These are phyloP conservation scores for Limonium bicolor DNA, from an alignment of 148 eudicot species.

Conservation along the genomic window DNA sequence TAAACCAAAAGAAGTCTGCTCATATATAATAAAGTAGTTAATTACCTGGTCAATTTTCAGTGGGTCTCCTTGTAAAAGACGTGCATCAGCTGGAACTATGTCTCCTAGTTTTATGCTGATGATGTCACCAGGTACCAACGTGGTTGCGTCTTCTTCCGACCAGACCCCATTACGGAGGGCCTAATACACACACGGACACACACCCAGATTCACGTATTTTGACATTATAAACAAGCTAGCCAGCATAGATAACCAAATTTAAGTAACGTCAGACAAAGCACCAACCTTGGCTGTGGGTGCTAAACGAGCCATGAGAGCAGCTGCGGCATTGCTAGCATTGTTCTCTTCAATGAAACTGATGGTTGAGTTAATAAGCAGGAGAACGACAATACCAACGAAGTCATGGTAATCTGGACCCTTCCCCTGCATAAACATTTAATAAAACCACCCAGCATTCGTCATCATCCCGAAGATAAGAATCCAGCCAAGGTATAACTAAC, in stretches of 20 bases:
- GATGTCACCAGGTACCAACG: constrained; percentile 28
- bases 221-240: not conserved
- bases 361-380: constrained; percentile 26
- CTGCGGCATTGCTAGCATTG: constrained; percentile 38
- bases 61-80: constrained; percentile 33
- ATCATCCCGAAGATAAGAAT: too few species aligned
- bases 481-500: too few species aligned
- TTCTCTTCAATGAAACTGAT: constrained; percentile 35
- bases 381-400: constrained; percentile 19
- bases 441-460: too few species aligned
- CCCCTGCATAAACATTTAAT: constrained; percentile 16
- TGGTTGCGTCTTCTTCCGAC: constrained; percentile 26
- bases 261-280: not conserved
- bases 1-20: too few species aligned
- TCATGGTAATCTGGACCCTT: constrained; percentile 31
- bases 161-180: constrained; percentile 24
- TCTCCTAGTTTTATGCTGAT: constrained; percentile 30
- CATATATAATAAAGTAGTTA: not conserved
- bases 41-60: constrained; percentile 27
- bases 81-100: constrained; percentile 31
- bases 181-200: not conserved
- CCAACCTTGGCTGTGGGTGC: constrained; percentile 31
- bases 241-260: too few species aligned
- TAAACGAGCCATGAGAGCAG: constrained; percentile 30
- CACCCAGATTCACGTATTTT: not conserved